Conservation (phyloP, 495 filamentous ascomycete species). For the Chaetomium fimeti region DNA sequence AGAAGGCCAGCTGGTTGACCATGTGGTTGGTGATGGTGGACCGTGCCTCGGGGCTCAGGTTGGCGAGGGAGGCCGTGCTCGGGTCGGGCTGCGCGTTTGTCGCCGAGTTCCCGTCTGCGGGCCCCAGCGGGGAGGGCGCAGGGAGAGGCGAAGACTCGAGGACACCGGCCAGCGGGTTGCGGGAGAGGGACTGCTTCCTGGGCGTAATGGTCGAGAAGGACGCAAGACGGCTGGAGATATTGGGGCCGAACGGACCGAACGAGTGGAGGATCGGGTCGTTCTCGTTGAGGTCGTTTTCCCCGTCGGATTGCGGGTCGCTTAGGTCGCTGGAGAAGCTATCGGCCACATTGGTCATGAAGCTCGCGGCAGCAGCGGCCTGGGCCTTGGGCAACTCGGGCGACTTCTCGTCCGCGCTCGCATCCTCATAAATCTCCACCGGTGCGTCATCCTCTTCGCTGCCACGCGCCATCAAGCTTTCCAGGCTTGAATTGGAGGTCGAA, state of each 20-base stretch:
- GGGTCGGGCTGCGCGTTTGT: constrained; percentile 4
- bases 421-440: constrained; percentile 58
- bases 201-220: constrained; percentile 66
- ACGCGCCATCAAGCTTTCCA: constrained; percentile 35
- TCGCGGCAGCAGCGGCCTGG: constrained; percentile 22
- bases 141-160: constrained; percentile 6
- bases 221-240: constrained; percentile 74
- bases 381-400: constrained; percentile 31
- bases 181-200: constrained; percentile 9
- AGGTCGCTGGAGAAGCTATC: constrained; percentile 57
- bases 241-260: constrained; percentile 83
- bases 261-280: constrained; percentile 89
- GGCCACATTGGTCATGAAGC: constrained; percentile 40
- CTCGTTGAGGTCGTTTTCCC: constrained; percentile 76
- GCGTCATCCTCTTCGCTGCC: constrained; percentile 31
- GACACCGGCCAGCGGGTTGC: constrained; percentile 11
- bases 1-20: constrained; percentile 93
- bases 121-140: constrained; percentile 18
- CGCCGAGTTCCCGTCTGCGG: constrained; percentile 17
- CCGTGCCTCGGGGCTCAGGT: constrained; percentile 33
- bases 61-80: constrained; percentile 4
- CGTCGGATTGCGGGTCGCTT: constrained; percentile 59
- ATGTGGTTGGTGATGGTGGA: constrained; percentile 71
- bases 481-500: constrained; percentile 31
- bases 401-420: constrained; percentile 50